phyloP scores from a whole-genome alignment of 352 stramenopile species.

The Lagenidium sp. region DNA sequence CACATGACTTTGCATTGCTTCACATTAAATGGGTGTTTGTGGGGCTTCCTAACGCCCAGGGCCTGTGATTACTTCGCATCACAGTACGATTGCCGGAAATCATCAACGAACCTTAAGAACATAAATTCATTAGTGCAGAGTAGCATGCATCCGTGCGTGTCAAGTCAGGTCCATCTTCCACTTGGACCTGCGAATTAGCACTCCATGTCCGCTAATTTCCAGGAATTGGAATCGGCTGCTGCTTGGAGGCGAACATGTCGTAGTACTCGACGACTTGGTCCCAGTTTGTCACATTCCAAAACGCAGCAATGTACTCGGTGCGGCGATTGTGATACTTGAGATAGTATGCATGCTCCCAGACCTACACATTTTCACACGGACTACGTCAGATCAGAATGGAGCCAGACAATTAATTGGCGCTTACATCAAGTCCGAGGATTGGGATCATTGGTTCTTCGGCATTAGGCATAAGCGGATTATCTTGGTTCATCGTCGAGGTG shows the following conservation, averaged over 20 bases:
- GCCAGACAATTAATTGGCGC: too few species aligned
- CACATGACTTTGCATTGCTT: too few species aligned
- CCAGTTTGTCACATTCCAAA: constrained; percentile 38
- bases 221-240: constrained; percentile 37
- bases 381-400: too few species aligned
- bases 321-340: constrained; percentile 45
- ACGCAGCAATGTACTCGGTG: constrained; percentile 40
- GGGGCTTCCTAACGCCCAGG: too few species aligned
- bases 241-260: constrained; percentile 41
- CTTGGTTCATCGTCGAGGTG: constrained; percentile 86
- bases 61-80: too few species aligned
- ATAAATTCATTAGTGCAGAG: too few species aligned
- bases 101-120: too few species aligned
- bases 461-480: constrained; percentile 20
- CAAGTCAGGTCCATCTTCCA: too few species aligned
- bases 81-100: too few species aligned
- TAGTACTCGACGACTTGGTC: constrained; percentile 47
- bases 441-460: constrained; percentile 25
- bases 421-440: constrained; percentile 70
- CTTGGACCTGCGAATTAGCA: neutral
- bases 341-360: constrained; percentile 50
- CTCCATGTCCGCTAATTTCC: constrained; percentile 12
- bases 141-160: too few species aligned
- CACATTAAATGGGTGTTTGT: too few species aligned
- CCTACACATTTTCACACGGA: constrained; percentile 9